Evolutionary conservation across 768 basidiomycete genomes (phyloP), one percentile per base, ranked within the genome.

Genomic region (Tulasnella calospora): DNA sequence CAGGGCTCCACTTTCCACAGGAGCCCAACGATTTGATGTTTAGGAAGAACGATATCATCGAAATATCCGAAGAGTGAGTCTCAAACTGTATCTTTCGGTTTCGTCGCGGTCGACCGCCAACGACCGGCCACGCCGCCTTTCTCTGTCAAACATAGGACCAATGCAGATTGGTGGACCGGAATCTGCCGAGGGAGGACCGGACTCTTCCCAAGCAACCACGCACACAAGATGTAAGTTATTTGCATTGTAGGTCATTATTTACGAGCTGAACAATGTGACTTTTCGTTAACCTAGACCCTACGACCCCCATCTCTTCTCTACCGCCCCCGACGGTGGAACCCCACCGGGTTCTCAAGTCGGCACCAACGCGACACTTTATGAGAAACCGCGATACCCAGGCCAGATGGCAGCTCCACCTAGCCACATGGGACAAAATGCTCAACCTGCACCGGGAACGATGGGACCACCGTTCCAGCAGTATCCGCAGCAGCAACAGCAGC

Each of bases 201-300:
- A 44, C 77, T 78, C 21, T 78, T 78, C 77, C 77, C 77, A n/a
- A 78, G 77, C 47, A 78, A 78, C 33, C 77, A 78, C 70, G 77
- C 55, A 44, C 0, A 0, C 12, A 78, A 72, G 70, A 78, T 78
- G 77, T 78, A 36, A 46, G 40, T 38, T 33, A 8, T 4, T 12
- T 33, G n/a, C 44, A 21, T 33, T 36, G 15, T 57, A n/a, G 23
- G 55, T n/a, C 61, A 67, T 67, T 67, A 30, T 67, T 67, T 67
- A 13, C 15, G 19, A 67, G 7, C 61, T 35, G 61, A 67, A 67
- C 61, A 67, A 67, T 67, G 61, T 19, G 61, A 3, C 4, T 61
- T 70, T 46, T 27, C 5, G n/a, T 10, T 69, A 61, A 27, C 21
- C 21, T 36, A 76, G 75, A 35, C 75, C 77, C 35, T 73, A 78